These are phyloP conservation scores for Pseudogymnoascus sp. DNA, from an alignment of 2,329 filamentous ascomycete species.

Conservation along the genomic window DNA sequence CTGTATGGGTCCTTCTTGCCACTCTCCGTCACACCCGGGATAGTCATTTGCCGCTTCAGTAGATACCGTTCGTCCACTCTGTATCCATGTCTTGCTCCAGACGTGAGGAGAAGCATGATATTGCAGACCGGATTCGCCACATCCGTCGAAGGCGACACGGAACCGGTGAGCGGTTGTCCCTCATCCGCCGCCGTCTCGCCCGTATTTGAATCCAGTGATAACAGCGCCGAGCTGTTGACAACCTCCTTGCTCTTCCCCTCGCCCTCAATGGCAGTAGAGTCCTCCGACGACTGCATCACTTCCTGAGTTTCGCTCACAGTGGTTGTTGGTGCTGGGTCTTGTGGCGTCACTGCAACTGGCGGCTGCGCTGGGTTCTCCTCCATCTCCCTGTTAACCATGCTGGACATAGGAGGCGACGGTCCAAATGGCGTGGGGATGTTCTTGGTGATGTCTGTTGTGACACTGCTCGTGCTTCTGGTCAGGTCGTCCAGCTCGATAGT, in stretches of 20 bases:
- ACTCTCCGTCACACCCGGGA: slow-evolving; percentile 54
- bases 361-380: slow-evolving; percentile 4
- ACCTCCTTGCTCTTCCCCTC: slow-evolving; percentile 7
- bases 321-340: neutral
- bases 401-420: neutral
- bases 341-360: neutral
- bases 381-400: slow-evolving; percentile 2
- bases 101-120: slow-evolving; percentile 78
- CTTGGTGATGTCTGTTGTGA: neutral
- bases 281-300: neutral
- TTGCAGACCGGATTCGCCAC: slow-evolving; percentile 44
- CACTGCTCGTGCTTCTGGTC: slow-evolving; percentile 7
- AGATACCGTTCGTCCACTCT: slow-evolving; percentile 84
- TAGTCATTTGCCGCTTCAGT: slow-evolving; percentile 66
- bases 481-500: slow-evolving; percentile 6
- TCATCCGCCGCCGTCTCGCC: neutral
- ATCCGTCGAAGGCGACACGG: slow-evolving; percentile 12
- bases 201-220: neutral
- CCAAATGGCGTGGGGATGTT: slow-evolving; percentile 1
- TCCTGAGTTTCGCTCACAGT: neutral
- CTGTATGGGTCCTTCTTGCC: slow-evolving; percentile 69
- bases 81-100: slow-evolving; percentile 78
- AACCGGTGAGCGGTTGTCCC: neutral
- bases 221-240: neutral
- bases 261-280: neutral